A percentile compares a stretch with the other conserved stretches of the same genome.
Conservation (phyloP, 805 yeast species). For the Wickerhamiella occidentalis region DNA sequence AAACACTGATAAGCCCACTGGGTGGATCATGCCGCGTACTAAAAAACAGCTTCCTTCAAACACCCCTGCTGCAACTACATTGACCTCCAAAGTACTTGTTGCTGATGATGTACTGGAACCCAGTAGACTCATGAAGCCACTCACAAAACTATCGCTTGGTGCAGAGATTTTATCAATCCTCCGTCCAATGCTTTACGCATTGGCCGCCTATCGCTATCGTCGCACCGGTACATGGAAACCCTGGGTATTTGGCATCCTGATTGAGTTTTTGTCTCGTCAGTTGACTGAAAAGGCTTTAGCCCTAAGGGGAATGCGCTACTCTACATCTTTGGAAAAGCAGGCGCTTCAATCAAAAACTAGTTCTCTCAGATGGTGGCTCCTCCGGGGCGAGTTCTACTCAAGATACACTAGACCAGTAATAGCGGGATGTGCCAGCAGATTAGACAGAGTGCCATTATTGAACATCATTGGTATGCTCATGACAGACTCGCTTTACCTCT, state of each 20-base stretch:
- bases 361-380: constrained; percentile 31
- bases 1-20: not conserved
- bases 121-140: constrained; percentile 23
- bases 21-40: constrained; percentile 20
- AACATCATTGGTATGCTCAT: constrained; percentile 26
- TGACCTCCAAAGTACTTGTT: constrained; percentile 22
- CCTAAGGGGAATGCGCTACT: constrained; percentile 14
- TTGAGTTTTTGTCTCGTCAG: constrained; percentile 27
- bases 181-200: constrained; percentile 32
- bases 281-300: constrained; percentile 21
- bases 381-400: constrained; percentile 31
- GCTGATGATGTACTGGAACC: constrained; percentile 28
- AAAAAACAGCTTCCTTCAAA: constrained; percentile 18
- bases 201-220: constrained; percentile 23
- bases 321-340: constrained; percentile 27
- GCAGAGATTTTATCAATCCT: constrained; percentile 30
- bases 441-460: constrained; percentile 27
- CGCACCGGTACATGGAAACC: constrained; percentile 29
- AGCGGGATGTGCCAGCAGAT: constrained; percentile 19
- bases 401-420: constrained; percentile 26
- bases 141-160: constrained; percentile 18
- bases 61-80: constrained; percentile 19
- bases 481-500: constrained; percentile 29
- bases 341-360: constrained; percentile 23
- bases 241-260: constrained; percentile 29